Evolutionary conservation across 2,329 filamentous ascomycete genomes (phyloP).

Genomic region (Fusarium sp.): DNA sequence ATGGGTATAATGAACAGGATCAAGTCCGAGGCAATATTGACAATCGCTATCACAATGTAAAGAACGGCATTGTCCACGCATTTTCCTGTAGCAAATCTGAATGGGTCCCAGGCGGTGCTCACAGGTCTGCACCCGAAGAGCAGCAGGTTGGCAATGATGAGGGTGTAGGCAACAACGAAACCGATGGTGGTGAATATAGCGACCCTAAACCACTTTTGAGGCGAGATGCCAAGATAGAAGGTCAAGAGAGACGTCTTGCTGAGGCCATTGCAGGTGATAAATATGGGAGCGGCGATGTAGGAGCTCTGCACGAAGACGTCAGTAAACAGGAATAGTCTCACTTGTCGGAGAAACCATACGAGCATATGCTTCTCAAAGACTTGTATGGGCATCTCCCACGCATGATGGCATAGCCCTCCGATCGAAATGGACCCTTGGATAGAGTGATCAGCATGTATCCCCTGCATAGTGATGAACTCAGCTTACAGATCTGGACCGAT

Average conservation of each 20-base stretch:
- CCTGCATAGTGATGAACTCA: not conserved
- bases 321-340: not conserved
- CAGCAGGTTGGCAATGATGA: slow-evolving; percentile 32
- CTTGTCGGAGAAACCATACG: not conserved
- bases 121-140: slow-evolving; percentile 37
- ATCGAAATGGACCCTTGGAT: slow-evolving; percentile 39
- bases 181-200: slow-evolving; percentile 40
- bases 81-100: slow-evolving; percentile 40
- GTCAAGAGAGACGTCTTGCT: slow-evolving; percentile 50
- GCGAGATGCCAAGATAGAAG: slow-evolving; percentile 49
- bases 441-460: not conserved
- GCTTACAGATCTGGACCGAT: slow-evolving; percentile 37
- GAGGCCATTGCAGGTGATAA: slow-evolving; percentile 47
- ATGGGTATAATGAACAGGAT: slow-evolving; percentile 57
- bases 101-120: slow-evolving; percentile 34
- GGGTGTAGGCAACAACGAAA: slow-evolving; percentile 45
- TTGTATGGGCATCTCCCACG: slow-evolving; percentile 42
- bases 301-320: slow-evolving; percentile 23
- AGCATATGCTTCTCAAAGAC: slow-evolving; percentile 38
- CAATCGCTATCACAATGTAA: slow-evolving; percentile 58
- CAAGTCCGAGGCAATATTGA: slow-evolving; percentile 58
- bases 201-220: slow-evolving; percentile 44
- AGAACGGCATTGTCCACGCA: slow-evolving; percentile 56
- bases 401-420: slow-evolving; percentile 42
- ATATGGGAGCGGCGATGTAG: slow-evolving; percentile 44